Conservation (phyloP, 2,329 filamentous ascomycete genomes). For the Fusarium beomiforme region DNA sequence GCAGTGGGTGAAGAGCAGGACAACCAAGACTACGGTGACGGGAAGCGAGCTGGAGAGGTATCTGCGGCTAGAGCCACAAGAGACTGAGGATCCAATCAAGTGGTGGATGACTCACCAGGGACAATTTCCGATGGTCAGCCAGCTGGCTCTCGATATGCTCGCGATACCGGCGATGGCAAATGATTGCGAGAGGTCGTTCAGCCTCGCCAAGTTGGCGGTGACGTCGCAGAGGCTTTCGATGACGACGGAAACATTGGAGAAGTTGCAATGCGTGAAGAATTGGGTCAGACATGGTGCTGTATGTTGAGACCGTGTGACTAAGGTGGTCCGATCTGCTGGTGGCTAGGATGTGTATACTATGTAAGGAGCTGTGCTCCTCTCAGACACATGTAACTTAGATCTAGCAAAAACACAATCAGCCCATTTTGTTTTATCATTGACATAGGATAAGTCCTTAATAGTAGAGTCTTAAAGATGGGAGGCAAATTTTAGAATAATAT, state of each 20-base stretch:
- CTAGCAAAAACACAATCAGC: too few species aligned
- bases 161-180: not conserved
- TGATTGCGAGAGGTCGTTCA: not conserved
- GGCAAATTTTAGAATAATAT: too few species aligned
- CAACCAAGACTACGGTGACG: not conserved
- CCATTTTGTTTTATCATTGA: too few species aligned
- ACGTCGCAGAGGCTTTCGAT: not conserved
- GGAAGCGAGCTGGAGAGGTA: not conserved
- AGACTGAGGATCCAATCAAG: slow-evolving; percentile 1
- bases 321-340: too few species aligned
- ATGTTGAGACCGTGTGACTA: too few species aligned
- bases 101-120: slow-evolving; percentile 1
- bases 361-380: too few species aligned
- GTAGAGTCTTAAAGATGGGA: too few species aligned
- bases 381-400: too few species aligned
- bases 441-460: too few species aligned
- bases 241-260: not conserved
- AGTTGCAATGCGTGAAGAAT: not conserved
- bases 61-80: slow-evolving; percentile 2
- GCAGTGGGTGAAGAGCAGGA: not conserved
- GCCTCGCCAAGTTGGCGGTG: not conserved
- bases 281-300: not conserved
- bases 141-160: slow-evolving; percentile 1
- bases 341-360: too few species aligned
- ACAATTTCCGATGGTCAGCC: not conserved